A percentile compares a stretch with the other conserved stretches of the same genome.
These are phyloP conservation scores for Ramularia endophylla DNA, from an alignment of 2,329 filamentous ascomycete species.

Conservation along the genomic window DNA sequence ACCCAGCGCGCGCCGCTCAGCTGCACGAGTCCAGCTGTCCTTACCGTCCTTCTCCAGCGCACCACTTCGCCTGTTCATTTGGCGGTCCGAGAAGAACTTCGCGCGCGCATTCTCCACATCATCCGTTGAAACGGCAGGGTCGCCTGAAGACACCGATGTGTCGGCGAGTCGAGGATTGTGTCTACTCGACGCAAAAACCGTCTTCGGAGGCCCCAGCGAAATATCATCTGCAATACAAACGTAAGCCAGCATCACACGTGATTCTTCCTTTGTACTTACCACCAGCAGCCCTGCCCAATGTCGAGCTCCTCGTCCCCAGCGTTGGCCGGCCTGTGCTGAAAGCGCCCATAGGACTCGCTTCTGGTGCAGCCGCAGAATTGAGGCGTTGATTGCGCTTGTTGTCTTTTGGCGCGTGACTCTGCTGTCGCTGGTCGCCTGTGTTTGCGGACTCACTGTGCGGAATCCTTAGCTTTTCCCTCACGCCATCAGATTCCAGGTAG, in stretches of 20 bases:
- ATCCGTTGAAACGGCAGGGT: slow-evolving; percentile 34
- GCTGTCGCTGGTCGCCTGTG: slow-evolving; percentile 16
- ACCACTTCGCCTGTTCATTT: slow-evolving; percentile 36
- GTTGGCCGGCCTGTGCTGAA: slow-evolving; percentile 30
- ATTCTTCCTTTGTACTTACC: slow-evolving; percentile 18
- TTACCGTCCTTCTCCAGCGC: slow-evolving; percentile 30
- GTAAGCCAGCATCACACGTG: not conserved
- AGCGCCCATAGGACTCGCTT: slow-evolving; percentile 30
- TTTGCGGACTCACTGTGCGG: slow-evolving; percentile 29
- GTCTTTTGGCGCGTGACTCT: slow-evolving; percentile 5
- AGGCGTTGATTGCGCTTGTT: not conserved
- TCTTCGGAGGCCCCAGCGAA: slow-evolving; percentile 77
- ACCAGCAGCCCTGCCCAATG: slow-evolving; percentile 14
- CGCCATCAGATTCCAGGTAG: slow-evolving; percentile 30
- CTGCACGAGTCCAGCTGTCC: slow-evolving; percentile 65
- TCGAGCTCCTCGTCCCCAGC: slow-evolving; percentile 23
- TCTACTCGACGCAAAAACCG: slow-evolving; percentile 71
- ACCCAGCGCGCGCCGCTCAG: slow-evolving; percentile 50
- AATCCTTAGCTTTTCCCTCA: slow-evolving; percentile 34
- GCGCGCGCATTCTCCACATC: slow-evolving; percentile 32
- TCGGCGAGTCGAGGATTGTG: slow-evolving; percentile 40
- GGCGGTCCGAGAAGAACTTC: slow-evolving; percentile 39
- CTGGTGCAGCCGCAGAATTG: slow-evolving; percentile 2
- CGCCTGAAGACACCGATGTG: slow-evolving; percentile 19
- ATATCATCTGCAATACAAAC: slow-evolving; percentile 63